A percentile compares a stretch with the other conserved stretches of the same genome.
phyloP scores from a whole-genome alignment of 306 rosid genomes.

The Psophocarpus tetragonolobus region DNA sequence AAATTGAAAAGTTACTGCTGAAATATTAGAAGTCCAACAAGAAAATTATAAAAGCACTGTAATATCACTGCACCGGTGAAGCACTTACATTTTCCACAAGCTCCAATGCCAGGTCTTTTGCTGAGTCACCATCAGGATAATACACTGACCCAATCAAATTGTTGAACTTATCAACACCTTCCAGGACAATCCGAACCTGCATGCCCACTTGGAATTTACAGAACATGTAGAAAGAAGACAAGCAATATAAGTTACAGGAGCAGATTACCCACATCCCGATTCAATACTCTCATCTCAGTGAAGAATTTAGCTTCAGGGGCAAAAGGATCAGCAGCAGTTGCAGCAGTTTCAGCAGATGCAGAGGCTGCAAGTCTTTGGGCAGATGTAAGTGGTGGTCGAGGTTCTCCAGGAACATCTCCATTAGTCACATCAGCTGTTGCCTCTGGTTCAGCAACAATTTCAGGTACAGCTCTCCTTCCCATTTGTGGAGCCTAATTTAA shows the following conservation, averaged over 20 bases:
- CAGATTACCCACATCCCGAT: conserved; percentile 65
- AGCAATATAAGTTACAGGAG: conserved; percentile 15
- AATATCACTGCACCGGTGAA: conserved; percentile 1
- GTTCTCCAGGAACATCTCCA: conserved; percentile 61
- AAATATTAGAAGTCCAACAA: neutral
- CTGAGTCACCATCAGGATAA: conserved; percentile 84
- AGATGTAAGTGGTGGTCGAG: conserved; percentile 70
- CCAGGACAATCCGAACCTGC: conserved; percentile 82
- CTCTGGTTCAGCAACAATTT: conserved; percentile 58
- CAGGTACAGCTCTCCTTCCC: conserved; percentile 76
- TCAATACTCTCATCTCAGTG: conserved; percentile 75
- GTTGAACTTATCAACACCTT: conserved; percentile 84
- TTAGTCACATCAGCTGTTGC: conserved; percentile 49
- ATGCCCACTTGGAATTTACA: conserved; percentile 40
- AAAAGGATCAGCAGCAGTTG: conserved; percentile 70
- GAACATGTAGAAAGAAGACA: conserved; percentile 12
- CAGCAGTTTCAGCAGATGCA: conserved; percentile 52
- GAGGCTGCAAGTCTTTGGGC: conserved; percentile 87
- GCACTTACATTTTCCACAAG: conserved; percentile 73
- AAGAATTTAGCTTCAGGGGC: conserved; percentile 79
- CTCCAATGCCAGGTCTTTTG: conserved; percentile 80
- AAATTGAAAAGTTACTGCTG: neutral
- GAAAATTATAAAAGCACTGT: neutral
- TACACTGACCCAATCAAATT: conserved; percentile 85
- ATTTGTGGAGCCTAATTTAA: conserved; percentile 67